phyloP scores from a whole-genome alignment of 2,329 filamentous ascomycete species.

The Zymoseptoria brevis region DNA sequence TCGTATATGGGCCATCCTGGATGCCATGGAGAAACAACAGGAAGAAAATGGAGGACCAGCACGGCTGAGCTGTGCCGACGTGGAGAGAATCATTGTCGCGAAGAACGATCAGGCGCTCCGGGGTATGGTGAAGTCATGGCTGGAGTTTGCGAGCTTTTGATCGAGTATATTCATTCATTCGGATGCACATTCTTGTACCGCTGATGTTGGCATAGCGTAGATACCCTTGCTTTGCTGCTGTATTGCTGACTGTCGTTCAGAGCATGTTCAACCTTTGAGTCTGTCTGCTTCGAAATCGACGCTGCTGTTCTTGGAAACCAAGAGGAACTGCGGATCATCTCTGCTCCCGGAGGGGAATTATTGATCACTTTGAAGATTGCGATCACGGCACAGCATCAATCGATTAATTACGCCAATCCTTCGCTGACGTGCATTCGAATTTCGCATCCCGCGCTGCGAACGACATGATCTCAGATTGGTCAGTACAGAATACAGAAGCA shows the following conservation, averaged over 20 bases:
- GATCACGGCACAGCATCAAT: background rate
- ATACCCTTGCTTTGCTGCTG: background rate
- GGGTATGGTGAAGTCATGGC: constrained; percentile 82
- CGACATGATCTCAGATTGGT: too few relatives aligned
- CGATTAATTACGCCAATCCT: background rate
- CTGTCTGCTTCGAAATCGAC: too few relatives aligned
- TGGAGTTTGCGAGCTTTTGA: constrained; percentile 63
- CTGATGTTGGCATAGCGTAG: background rate
- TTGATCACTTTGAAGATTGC: background rate
- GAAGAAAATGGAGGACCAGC: constrained; percentile 68
- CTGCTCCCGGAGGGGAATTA: background rate
- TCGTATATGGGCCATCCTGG: constrained; percentile 44
- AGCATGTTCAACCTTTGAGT: background rate
- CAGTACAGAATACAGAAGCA: too few relatives aligned
- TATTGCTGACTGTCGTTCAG: background rate
- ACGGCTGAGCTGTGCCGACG: constrained; percentile 68
- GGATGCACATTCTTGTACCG: background rate
- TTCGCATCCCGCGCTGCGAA: too few relatives aligned
- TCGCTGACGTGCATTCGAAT: too few relatives aligned
- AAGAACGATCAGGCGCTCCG: constrained; percentile 55
- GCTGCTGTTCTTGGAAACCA: too few relatives aligned
- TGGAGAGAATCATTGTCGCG: constrained; percentile 61
- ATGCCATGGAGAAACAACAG: constrained; percentile 61
- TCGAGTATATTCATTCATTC: background rate
- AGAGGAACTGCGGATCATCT: too few relatives aligned